Evolutionary conservation across 2,329 filamentous ascomycete species (phyloP).

Genomic region (Sphaerulina populicola): DNA sequence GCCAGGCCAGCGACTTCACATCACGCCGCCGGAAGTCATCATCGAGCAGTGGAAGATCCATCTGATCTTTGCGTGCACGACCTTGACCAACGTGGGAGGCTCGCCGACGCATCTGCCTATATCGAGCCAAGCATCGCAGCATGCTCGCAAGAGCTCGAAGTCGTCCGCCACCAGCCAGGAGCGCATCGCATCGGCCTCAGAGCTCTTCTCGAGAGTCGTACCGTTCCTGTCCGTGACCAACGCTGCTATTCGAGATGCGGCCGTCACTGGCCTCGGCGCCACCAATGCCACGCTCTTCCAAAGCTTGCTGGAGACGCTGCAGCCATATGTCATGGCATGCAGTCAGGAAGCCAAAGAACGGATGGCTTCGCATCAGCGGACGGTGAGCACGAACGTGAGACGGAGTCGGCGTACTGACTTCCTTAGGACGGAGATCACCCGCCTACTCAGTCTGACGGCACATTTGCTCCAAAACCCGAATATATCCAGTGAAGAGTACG

Average conservation of each 20-base stretch:
- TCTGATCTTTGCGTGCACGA: conserved; percentile 93
- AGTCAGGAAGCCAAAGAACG: conserved; percentile 81
- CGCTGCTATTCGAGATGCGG: conserved; percentile 74
- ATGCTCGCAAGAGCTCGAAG: conserved; percentile 73
- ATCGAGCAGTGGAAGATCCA: conserved; percentile 98
- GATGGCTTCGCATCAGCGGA: conserved; percentile 67
- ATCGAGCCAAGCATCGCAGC: conserved; percentile 52
- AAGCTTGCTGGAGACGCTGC: conserved; percentile 79
- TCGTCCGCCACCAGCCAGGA: conserved; percentile 55
- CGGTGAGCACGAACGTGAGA: conserved; percentile 64
- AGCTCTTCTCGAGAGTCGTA: conserved; percentile 84
- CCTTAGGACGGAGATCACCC: conserved; percentile 85
- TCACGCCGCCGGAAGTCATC: conserved; percentile 72
- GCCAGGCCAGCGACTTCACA: conserved; percentile 41
- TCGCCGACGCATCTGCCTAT: conserved; percentile 51
- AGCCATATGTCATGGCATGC: conserved; percentile 75
- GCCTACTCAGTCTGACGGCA: conserved; percentile 89
- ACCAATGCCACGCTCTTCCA: conserved; percentile 93
- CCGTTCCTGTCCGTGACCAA: conserved; percentile 76
- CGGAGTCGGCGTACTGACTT: conserved; percentile 77
- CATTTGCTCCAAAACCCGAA: conserved; percentile 72
- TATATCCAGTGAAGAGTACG: conserved; percentile 71
- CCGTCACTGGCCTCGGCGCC: conserved; percentile 83
- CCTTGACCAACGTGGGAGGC: conserved; percentile 64
- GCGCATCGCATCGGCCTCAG: conserved; percentile 78